These are phyloP conservation scores for Zymoseptoria pseudotritici DNA, from an alignment of 2,329 filamentous ascomycete genomes.

Conservation along the genomic window DNA sequence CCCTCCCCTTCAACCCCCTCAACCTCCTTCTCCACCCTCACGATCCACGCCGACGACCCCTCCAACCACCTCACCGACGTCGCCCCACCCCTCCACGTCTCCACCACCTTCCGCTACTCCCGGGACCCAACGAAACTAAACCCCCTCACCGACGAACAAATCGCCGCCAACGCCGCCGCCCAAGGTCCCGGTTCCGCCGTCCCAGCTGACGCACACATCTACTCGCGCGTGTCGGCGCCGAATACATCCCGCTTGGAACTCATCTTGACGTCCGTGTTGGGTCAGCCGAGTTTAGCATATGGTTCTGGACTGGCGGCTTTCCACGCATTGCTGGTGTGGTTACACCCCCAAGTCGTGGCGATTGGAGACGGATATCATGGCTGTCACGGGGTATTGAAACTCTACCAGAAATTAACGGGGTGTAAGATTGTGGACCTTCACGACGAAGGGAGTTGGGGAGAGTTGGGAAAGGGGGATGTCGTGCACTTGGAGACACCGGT, in stretches of 20 bases:
- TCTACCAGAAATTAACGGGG: conserved; percentile 69
- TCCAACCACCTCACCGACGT: conserved; percentile 53
- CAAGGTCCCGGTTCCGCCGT: conserved; percentile 30
- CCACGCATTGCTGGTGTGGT: conserved; percentile 74
- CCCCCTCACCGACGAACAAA: conserved; percentile 20
- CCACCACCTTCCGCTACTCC: conserved; percentile 82
- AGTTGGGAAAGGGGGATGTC: conserved; percentile 69
- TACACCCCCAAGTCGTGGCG: conserved; percentile 76
- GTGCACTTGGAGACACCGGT: conserved; percentile 89
- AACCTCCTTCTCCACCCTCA: conserved; percentile 25
- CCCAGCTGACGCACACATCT: conserved; percentile 61
- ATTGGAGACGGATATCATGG: conserved; percentile 88
- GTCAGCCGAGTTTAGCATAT: conserved; percentile 67
- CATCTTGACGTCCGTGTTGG: conserved; percentile 66
- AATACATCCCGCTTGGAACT: conserved; percentile 81
- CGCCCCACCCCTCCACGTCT: conserved; percentile 81
- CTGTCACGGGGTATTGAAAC: conserved; percentile 72
- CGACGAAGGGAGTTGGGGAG: conserved; percentile 43
- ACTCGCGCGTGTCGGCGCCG: conserved; percentile 71
- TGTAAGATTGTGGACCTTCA: conserved; percentile 63
- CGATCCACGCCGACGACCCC: conserved; percentile 30
- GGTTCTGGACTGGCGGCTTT: conserved; percentile 79
- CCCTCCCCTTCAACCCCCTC: not conserved
- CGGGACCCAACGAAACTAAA: conserved; percentile 59
- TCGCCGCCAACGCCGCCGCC: conserved; percentile 10